These are phyloP conservation scores for Hsuehochloa calcarea DNA, from an alignment of 176 grass and related monocot species.

Conservation along the genomic window DNA sequence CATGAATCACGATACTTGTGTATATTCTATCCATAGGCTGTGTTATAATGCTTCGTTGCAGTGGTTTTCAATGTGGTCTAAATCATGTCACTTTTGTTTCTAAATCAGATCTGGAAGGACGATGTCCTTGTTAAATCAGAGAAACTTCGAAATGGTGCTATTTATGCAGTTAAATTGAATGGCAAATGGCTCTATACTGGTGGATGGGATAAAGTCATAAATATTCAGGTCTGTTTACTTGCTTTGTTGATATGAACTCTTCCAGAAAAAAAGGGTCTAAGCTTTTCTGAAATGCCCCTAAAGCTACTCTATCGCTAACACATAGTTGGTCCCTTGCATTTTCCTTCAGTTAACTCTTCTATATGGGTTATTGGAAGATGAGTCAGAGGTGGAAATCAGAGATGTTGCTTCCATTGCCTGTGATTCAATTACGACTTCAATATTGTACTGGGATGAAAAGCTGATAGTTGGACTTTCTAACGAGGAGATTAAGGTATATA, in stretches of 20 bases:
- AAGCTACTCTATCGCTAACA: neutral
- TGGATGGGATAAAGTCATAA: slow-evolving; percentile 84
- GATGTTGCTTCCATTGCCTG: slow-evolving; percentile 68
- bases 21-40: neutral
- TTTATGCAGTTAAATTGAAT: slow-evolving; percentile 66
- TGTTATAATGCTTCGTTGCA: neutral
- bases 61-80: neutral
- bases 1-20: neutral
- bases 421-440: slow-evolving; percentile 73
- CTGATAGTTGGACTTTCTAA: slow-evolving; percentile 79
- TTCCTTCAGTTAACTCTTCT: neutral
- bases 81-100: slow-evolving; percentile 18
- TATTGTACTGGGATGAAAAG: slow-evolving; percentile 65
- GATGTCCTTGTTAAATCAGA: slow-evolving; percentile 70
- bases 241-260: neutral
- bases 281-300: too few species aligned
- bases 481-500: slow-evolving; percentile 80
- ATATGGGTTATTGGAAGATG: slow-evolving; percentile 64
- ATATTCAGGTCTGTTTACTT: slow-evolving; percentile 60
- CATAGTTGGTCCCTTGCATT: neutral
- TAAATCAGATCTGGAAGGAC: slow-evolving; percentile 79
- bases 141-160: slow-evolving; percentile 67
- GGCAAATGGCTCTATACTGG: slow-evolving; percentile 69
- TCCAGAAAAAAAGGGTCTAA: too few species aligned
- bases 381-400: slow-evolving; percentile 48